phyloP scores from a whole-genome alignment of 441 rosid species.

The Biscutella laevigata region DNA sequence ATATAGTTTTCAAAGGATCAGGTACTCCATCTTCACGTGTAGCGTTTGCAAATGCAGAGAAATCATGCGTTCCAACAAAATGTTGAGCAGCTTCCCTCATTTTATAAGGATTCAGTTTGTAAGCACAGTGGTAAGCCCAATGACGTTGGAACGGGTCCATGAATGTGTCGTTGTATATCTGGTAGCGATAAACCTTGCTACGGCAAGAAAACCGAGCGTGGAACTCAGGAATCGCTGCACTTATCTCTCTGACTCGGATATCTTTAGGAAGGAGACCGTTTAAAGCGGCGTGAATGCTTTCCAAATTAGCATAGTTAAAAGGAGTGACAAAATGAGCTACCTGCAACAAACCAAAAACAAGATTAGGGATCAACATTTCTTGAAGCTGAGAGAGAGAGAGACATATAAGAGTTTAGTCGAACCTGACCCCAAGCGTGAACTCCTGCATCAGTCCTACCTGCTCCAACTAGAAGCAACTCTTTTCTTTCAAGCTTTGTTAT shows the following conservation, averaged over 20 bases:
- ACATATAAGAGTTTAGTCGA: slow-evolving; percentile 5
- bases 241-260: slow-evolving; percentile 68
- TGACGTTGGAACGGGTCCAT: slow-evolving; percentile 79
- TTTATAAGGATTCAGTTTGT: slow-evolving; percentile 46
- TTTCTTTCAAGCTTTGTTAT: slow-evolving; percentile 58
- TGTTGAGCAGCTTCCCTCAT: slow-evolving; percentile 62
- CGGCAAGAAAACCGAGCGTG: slow-evolving; percentile 77
- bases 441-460: slow-evolving; percentile 83
- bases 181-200: slow-evolving; percentile 72
- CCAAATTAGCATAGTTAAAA: slow-evolving; percentile 63
- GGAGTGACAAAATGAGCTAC: slow-evolving; percentile 91
- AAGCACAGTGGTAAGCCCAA: slow-evolving; percentile 50
- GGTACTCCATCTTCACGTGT: slow-evolving; percentile 56
- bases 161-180: slow-evolving; percentile 57
- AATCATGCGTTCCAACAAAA: slow-evolving; percentile 65
- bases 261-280: slow-evolving; percentile 81
- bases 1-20: slow-evolving; percentile 62
- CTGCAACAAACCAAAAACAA: slow-evolving; percentile 41
- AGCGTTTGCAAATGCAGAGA: slow-evolving; percentile 80
- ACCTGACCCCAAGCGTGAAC: slow-evolving; percentile 99
- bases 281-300: slow-evolving; percentile 60
- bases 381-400: slow-evolving; percentile 18
- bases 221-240: slow-evolving; percentile 64
- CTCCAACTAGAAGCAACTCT: slow-evolving; percentile 67
- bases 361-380: background rate